Evolutionary conservation across 139 green algal genomes (phyloP).

Genomic region (Chlamydomonas schloesseri): DNA sequence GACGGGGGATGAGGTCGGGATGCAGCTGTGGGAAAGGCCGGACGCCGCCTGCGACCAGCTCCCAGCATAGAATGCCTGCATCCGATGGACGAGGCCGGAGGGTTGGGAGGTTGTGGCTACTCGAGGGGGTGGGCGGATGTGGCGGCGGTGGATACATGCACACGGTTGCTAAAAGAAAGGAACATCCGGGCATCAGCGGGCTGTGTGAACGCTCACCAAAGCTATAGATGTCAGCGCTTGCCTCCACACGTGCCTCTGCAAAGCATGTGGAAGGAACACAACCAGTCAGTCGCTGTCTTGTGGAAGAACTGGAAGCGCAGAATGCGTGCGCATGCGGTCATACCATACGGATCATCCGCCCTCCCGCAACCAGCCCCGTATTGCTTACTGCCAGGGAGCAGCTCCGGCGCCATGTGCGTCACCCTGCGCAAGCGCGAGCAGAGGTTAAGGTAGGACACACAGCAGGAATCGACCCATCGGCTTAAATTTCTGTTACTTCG

Average conservation of each 20-base stretch:
- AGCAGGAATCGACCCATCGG: too few relatives aligned
- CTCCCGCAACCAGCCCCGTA: background rate
- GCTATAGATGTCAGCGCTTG: slow-evolving; percentile 6
- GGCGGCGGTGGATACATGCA: too few relatives aligned
- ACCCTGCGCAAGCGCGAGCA: background rate
- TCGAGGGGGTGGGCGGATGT: too few relatives aligned
- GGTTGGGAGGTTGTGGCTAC: too few relatives aligned
- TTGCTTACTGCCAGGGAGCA: slow-evolving; percentile 20
- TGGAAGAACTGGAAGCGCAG: too few relatives aligned
- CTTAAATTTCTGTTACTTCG: too few relatives aligned
- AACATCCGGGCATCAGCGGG: too few relatives aligned
- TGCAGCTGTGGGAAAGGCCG: slow-evolving; percentile 21
- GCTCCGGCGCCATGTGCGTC: slow-evolving; percentile 37
- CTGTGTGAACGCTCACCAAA: background rate
- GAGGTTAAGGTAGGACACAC: background rate
- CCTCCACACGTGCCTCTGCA: background rate
- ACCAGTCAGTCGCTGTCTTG: too few relatives aligned
- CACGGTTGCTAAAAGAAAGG: too few relatives aligned
- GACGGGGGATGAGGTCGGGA: slow-evolving; percentile 26
- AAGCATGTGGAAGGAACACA: too few relatives aligned
- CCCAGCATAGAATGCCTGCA: background rate
- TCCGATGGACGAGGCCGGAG: too few relatives aligned
- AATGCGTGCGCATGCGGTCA: too few relatives aligned
- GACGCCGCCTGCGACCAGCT: slow-evolving; percentile 11
- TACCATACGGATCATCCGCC: background rate